Percentiles rank a stretch among this genome's conserved stretches.
phyloP scores from a whole-genome alignment of 202 grass and related monocot species.

The Setaria viridis region DNA sequence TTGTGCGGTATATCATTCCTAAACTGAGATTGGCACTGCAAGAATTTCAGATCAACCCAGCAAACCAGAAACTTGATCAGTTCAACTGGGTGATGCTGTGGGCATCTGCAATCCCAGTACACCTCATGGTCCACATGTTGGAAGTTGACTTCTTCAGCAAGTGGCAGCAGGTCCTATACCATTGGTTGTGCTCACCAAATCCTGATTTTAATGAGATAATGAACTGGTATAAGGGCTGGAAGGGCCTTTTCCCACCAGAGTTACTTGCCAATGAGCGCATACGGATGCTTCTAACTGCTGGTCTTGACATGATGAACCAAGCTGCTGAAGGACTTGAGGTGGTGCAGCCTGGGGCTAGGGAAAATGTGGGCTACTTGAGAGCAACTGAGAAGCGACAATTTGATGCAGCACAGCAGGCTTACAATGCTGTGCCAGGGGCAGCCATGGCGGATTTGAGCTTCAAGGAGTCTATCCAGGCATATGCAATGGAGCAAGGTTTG shows the following conservation, averaged over 20 bases:
- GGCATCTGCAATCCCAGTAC: constrained; percentile 79
- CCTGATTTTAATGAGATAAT: constrained; percentile 91
- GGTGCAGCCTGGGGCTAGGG: constrained; percentile 70
- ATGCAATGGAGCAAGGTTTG: constrained; percentile 85
- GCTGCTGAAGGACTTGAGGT: constrained; percentile 82
- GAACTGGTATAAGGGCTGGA: constrained; percentile 95
- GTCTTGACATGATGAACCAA: constrained; percentile 96
- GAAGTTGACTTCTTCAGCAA: constrained; percentile 95
- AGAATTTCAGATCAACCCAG: constrained; percentile 88
- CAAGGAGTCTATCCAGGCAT: constrained; percentile 86
- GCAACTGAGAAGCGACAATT: constrained; percentile 78
- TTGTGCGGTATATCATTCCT: constrained; percentile 81
- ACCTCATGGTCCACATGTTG: constrained; percentile 88
- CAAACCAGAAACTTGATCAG: constrained; percentile 80
- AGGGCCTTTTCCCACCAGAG: constrained; percentile 78
- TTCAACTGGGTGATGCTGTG: constrained; percentile 97
- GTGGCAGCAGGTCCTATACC: constrained; percentile 87
- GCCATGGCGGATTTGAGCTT: constrained; percentile 74
- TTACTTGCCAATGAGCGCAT: constrained; percentile 90
- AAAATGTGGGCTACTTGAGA: constrained; percentile 76
- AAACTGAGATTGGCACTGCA: constrained; percentile 75
- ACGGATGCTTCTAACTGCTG: constrained; percentile 67
- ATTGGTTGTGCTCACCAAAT: constrained; percentile 82
- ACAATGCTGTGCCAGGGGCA: constrained; percentile 47
- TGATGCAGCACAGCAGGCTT: constrained; percentile 74